Percentiles rank a stretch among this genome's conserved stretches.
Evolutionary conservation across 2,329 filamentous ascomycete genomes (phyloP).

Genomic region (Pleoardoris graminearum): DNA sequence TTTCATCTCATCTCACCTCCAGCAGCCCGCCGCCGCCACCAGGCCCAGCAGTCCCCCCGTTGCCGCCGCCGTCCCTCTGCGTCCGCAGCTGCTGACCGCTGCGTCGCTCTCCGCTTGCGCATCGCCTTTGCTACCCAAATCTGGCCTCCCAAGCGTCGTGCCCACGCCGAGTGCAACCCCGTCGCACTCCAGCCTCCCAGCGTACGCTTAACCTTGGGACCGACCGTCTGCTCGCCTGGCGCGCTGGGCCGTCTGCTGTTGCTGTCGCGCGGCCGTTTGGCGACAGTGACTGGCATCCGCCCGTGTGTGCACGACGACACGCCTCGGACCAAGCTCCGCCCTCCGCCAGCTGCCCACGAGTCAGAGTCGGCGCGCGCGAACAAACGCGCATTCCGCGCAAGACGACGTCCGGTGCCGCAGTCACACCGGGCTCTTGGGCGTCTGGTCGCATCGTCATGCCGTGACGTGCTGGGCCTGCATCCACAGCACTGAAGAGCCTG

Average conservation of each 20-base stretch:
- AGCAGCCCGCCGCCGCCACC: conserved; percentile 1
- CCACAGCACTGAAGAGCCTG: conserved; percentile 24
- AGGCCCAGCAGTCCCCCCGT: not conserved
- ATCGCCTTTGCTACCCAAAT: conserved; percentile 21
- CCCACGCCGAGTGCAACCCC: conserved; percentile 12
- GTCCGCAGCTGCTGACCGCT: conserved; percentile 8
- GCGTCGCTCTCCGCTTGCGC: conserved; percentile 9
- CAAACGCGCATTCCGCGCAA: not conserved
- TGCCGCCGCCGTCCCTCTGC: conserved; percentile 2
- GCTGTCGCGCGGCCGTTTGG: conserved; percentile 11
- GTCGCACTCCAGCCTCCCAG: conserved; percentile 11
- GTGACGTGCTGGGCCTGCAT: conserved; percentile 26
- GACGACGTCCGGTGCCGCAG: conserved; percentile 2
- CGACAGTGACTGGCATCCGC: not conserved
- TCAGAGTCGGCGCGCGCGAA: not conserved
- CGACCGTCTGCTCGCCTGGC: not conserved
- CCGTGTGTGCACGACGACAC: not conserved
- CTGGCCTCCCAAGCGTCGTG: conserved; percentile 20
- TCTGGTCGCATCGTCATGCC: conserved; percentile 24
- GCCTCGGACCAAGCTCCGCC: conserved; percentile 8
- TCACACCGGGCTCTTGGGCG: conserved; percentile 8
- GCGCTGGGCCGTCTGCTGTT: conserved; percentile 5
- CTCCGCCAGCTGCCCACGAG: conserved; percentile 6
- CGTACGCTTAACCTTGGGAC: conserved; percentile 12
- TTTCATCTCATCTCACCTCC: conserved; percentile 5